A percentile compares a stretch with the other conserved stretches of the same genome.
Evolutionary conservation across 371 early-diverging fungal species (phyloP).

Genomic region (Lichtheimia hyalospora): DNA sequence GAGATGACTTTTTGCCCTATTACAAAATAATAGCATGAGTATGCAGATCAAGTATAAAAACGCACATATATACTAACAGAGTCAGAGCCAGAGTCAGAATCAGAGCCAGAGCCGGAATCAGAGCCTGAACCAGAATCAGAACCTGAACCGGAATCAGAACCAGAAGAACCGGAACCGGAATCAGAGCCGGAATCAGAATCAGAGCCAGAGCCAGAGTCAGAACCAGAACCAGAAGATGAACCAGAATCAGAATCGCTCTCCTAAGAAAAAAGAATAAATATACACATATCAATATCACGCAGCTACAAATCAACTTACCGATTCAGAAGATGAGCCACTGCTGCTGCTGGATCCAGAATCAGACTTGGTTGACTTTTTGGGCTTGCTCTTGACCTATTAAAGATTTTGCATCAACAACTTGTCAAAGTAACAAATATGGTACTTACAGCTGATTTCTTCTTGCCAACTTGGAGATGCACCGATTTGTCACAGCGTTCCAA

Average conservation of each 20-base stretch:
- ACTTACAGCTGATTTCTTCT: not conserved
- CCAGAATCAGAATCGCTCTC: not conserved
- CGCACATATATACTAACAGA: not conserved
- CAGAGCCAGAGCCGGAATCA: not conserved
- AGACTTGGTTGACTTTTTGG: not conserved
- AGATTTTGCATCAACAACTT: not conserved
- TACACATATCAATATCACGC: no score
- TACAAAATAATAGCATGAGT: not conserved
- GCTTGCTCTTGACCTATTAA: not conserved
- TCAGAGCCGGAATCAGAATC: slow-evolving; percentile 1
- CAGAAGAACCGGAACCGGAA: not conserved
- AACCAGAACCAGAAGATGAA: not conserved
- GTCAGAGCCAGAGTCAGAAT: not conserved
- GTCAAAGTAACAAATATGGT: not conserved
- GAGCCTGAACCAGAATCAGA: slow-evolving; percentile 2
- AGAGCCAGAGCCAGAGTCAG: not conserved
- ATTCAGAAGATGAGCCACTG: not conserved
- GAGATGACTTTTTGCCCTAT: not conserved
- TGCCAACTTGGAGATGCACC: not conserved
- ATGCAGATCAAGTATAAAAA: not conserved
- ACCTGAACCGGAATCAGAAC: not conserved
- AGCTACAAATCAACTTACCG: no score
- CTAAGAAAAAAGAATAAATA: no score
- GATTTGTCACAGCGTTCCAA: not conserved
- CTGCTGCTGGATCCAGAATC: not conserved